A percentile compares a stretch with the other conserved stretches of the same genome.
phyloP scores from a whole-genome alignment of 306 rosid species.

The Cucumis melo region DNA sequence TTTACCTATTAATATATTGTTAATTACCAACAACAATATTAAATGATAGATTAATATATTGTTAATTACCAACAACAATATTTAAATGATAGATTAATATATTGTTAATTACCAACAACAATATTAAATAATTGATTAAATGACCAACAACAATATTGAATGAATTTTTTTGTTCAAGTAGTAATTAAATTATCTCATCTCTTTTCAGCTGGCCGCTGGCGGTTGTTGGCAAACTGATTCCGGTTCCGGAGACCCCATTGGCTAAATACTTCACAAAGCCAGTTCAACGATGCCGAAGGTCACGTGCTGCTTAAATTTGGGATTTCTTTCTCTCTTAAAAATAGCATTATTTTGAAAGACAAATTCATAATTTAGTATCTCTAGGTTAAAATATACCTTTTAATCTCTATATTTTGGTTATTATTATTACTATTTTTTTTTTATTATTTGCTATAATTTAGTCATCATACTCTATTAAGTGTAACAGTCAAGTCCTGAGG shows the following conservation, averaged over 20 bases:
- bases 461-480: not conserved
- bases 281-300: slow-evolving; percentile 21
- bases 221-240: slow-evolving; percentile 54
- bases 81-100: not conserved
- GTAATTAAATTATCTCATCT: not conserved
- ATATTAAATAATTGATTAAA: not conserved
- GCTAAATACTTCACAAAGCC: slow-evolving; percentile 20
- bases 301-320: not conserved
- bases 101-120: not conserved
- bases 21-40: not conserved
- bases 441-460: not conserved
- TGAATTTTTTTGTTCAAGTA: not conserved
- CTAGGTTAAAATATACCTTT: not conserved
- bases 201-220: slow-evolving; percentile 86
- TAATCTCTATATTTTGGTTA: not conserved
- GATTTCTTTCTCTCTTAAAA: not conserved
- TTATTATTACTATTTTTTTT: not conserved
- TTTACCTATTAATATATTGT: not conserved
- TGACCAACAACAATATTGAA: not conserved
- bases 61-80: not conserved
- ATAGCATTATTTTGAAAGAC: not conserved
- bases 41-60: not conserved
- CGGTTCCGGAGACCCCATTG: slow-evolving; percentile 61
- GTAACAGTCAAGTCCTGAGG: not conserved
- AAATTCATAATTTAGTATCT: not conserved